Conservation (phyloP, 2,329 filamentous ascomycete species). For the Cercospora nicotianae region DNA sequence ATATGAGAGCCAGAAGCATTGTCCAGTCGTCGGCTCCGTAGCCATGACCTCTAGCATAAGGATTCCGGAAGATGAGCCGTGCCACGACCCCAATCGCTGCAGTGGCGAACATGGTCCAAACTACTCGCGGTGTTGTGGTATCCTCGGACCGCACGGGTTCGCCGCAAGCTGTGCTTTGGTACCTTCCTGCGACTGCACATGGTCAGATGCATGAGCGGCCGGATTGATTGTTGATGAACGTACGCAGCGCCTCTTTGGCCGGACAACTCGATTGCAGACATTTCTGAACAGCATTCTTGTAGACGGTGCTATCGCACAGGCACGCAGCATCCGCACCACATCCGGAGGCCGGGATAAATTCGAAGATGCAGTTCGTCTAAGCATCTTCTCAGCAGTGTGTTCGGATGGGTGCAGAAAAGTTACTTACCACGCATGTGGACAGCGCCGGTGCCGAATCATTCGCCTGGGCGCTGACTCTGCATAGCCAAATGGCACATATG, state of each 20-base stretch:
- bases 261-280: slow-evolving; percentile 16
- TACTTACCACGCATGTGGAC: slow-evolving; percentile 9
- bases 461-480: neutral
- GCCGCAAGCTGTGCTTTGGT: slow-evolving; percentile 11
- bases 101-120: slow-evolving; percentile 9
- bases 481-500: neutral
- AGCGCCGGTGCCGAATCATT: neutral
- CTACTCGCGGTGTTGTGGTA: slow-evolving; percentile 1
- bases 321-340: slow-evolving; percentile 21
- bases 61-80: slow-evolving; percentile 12
- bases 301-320: neutral
- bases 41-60: slow-evolving; percentile 2
- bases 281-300: slow-evolving; percentile 1
- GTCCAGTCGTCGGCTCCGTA: slow-evolving; percentile 12
- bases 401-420: neutral
- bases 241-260: slow-evolving; percentile 12
- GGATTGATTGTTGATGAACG: neutral
- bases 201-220: neutral
- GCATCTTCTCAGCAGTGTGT: neutral
- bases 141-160: neutral
- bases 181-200: slow-evolving; percentile 3
- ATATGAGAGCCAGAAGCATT: slow-evolving; percentile 1
- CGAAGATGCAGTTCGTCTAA: slow-evolving; percentile 12
- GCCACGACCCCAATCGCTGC: slow-evolving; percentile 7
- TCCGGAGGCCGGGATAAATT: slow-evolving; percentile 10